A percentile compares a stretch with the other conserved stretches of the same genome.
Evolutionary conservation across 441 rosid genomes (phyloP).

Genomic region (Rhodomyrtus psidioides): DNA sequence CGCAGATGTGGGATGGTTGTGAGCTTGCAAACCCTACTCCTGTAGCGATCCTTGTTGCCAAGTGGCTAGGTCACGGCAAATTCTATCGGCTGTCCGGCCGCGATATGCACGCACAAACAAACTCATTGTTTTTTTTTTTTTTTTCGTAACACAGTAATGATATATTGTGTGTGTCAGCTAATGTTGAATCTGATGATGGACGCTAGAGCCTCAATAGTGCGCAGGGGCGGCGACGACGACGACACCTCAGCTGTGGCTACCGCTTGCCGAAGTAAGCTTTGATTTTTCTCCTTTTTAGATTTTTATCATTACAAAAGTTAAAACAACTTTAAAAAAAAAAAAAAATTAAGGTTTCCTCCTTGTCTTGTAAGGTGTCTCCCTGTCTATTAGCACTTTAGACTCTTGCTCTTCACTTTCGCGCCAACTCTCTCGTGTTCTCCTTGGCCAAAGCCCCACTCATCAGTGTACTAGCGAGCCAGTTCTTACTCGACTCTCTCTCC

Average conservation of each 20-base stretch:
- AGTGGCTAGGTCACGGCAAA: background rate
- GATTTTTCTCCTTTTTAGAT: background rate
- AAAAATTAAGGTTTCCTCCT: too few species aligned
- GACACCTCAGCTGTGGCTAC: too few species aligned
- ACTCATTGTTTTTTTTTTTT: background rate
- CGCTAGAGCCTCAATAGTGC: too few species aligned
- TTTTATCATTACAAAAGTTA: background rate
- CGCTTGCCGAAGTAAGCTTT: background rate
- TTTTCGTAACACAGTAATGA: background rate
- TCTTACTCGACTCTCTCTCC: background rate
- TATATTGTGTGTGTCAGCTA: too few species aligned
- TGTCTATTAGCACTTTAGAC: background rate
- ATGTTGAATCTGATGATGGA: too few species aligned
- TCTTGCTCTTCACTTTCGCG: background rate
- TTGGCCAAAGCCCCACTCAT: too few species aligned
- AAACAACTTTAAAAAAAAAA: background rate
- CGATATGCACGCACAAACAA: accelerated
- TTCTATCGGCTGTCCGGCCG: accelerated
- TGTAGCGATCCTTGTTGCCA: background rate
- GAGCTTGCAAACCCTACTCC: background rate
- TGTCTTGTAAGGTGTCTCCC: background rate
- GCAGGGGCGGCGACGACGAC: too few species aligned
- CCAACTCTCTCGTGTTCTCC: background rate
- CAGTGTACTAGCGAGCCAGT: too few species aligned
- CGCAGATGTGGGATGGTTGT: background rate